A percentile compares a stretch with the other conserved stretches of the same genome.
These are phyloP conservation scores for Mortierella sp. DNA, from an alignment of 371 early-diverging fungal species.

Conservation along the genomic window DNA sequence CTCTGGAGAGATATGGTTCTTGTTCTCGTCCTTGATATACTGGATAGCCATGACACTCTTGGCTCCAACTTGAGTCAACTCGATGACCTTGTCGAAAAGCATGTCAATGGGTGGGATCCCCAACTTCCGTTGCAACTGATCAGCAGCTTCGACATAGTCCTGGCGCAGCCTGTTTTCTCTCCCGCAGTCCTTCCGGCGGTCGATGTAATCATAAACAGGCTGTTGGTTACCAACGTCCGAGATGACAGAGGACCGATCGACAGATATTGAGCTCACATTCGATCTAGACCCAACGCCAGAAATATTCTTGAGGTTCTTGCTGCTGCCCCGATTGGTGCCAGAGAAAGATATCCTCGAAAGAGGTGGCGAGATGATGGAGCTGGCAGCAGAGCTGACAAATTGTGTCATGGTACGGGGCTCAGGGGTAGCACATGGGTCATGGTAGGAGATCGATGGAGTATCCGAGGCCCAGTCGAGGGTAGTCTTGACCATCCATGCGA, in stretches of 20 bases:
- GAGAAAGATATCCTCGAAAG: slow-evolving; percentile 23
- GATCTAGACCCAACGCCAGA: not conserved
- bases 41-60: slow-evolving; percentile 49
- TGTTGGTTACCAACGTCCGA: slow-evolving; percentile 15
- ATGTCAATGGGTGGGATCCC: slow-evolving; percentile 44
- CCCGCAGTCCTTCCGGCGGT: slow-evolving; percentile 37
- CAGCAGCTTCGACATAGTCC: slow-evolving; percentile 42
- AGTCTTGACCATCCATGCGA: slow-evolving; percentile 56
- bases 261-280: slow-evolving; percentile 24
- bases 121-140: slow-evolving; percentile 35
- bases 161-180: slow-evolving; percentile 45
- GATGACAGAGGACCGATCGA: slow-evolving; percentile 23
- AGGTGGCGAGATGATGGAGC: slow-evolving; percentile 26
- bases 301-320: slow-evolving; percentile 9
- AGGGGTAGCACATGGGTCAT: not conserved
- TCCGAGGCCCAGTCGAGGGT: slow-evolving; percentile 51
- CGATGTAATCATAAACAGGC: slow-evolving; percentile 35
- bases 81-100: slow-evolving; percentile 45
- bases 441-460: slow-evolving; percentile 1
- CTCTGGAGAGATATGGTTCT: slow-evolving; percentile 32
- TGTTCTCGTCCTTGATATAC: slow-evolving; percentile 27
- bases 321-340: slow-evolving; percentile 24
- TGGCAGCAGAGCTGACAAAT: not conserved
- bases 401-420: slow-evolving; percentile 5
- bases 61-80: slow-evolving; percentile 42